Percentiles rank a stretch among this genome's conserved stretches.
Evolutionary conservation across 345 rosid species (phyloP).

Genomic region (Alliaria petiolata): DNA sequence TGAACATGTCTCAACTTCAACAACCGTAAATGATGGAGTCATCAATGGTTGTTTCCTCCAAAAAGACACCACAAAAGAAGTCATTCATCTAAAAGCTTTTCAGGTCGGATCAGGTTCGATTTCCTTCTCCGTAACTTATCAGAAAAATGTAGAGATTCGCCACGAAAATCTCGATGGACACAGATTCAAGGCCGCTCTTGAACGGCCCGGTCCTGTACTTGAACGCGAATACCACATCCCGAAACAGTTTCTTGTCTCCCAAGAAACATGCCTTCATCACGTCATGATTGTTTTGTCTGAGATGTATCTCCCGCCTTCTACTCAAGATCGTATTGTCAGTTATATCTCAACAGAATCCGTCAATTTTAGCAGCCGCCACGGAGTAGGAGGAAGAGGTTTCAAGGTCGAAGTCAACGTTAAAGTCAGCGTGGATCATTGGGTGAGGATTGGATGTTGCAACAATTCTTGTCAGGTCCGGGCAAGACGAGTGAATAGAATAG

Average conservation of each 20-base stretch:
- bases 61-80: neutral
- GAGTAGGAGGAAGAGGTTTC: neutral
- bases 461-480: neutral
- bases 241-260: neutral
- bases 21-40: neutral
- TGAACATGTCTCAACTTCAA: neutral
- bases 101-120: neutral
- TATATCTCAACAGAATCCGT: neutral
- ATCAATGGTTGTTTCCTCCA: neutral
- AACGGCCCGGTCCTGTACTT: neutral
- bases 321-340: neutral
- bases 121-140: neutral
- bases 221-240: neutral
- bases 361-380: neutral
- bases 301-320: neutral
- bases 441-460: neutral
- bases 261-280: neutral
- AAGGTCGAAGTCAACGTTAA: neutral
- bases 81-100: neutral
- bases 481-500: neutral
- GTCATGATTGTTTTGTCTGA: constrained; percentile 17
- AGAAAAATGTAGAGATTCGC: neutral
- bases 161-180: neutral
- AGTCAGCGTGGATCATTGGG: neutral
- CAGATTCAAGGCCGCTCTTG: neutral